phyloP scores from a whole-genome alignment of 768 basidiomycete species.

The Mycena polygramma region DNA sequence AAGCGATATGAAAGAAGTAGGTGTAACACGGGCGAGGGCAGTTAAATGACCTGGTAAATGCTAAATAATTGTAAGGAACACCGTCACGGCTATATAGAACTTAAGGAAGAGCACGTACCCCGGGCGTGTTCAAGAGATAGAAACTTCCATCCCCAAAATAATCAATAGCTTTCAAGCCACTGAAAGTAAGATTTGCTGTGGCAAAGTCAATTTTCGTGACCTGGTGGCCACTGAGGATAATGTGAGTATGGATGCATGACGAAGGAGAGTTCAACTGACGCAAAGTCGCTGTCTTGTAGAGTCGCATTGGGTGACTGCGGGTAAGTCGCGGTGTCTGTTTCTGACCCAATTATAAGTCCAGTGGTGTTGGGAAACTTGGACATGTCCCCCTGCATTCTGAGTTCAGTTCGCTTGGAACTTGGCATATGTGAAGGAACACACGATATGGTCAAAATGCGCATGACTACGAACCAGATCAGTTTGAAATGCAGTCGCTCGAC shows the following conservation, averaged over 20 bases:
- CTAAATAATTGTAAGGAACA: background rate
- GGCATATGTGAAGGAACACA: background rate
- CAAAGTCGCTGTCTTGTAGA: slow-evolving; percentile 31
- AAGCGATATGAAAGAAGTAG: slow-evolving; percentile 33
- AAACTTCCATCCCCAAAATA: slow-evolving; percentile 37
- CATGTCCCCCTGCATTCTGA: slow-evolving; percentile 32
- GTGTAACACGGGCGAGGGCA: slow-evolving; percentile 33
- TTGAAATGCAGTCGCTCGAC: no score
- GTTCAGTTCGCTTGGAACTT: no score
- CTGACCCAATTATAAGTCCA: slow-evolving; percentile 27
- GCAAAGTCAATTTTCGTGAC: slow-evolving; percentile 30
- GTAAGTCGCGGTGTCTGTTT: slow-evolving; percentile 25
- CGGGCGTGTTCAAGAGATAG: slow-evolving; percentile 37
- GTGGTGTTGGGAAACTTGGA: slow-evolving; percentile 37
- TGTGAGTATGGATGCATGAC: background rate
- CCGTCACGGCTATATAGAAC: background rate
- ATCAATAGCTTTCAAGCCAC: slow-evolving; percentile 33
- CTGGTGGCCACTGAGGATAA: slow-evolving; percentile 14
- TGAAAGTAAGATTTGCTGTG: slow-evolving; percentile 19
- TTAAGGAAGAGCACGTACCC: slow-evolving; percentile 18
- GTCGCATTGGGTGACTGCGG: slow-evolving; percentile 21
- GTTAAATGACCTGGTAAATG: slow-evolving; percentile 25
- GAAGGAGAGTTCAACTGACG: slow-evolving; percentile 15
- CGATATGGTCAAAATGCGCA: slow-evolving; percentile 30
- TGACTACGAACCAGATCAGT: slow-evolving; percentile 9